Evolutionary conservation across 768 basidiomycete species (phyloP).

Genomic region (Suillus sp.): DNA sequence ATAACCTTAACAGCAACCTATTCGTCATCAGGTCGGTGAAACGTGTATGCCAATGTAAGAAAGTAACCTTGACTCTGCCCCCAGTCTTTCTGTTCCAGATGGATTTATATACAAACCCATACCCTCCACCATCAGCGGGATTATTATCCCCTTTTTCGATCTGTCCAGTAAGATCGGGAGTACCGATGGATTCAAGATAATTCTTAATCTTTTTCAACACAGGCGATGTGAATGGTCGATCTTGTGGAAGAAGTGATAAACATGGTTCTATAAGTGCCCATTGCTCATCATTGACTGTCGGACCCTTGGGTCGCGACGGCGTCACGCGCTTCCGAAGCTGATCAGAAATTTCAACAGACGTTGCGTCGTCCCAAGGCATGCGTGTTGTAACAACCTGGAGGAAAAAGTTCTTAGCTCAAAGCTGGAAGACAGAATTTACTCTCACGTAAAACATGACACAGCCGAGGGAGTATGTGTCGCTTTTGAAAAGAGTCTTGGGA

Average conservation of each 20-base stretch:
- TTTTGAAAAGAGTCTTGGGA: conserved; percentile 4
- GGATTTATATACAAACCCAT: background rate
- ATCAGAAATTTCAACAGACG: background rate
- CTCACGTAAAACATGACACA: background rate
- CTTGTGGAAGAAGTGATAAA: background rate
- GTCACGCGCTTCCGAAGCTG: background rate
- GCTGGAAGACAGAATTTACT: background rate
- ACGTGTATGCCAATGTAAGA: background rate
- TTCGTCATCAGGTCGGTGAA: background rate
- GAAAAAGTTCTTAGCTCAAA: background rate
- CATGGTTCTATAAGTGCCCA: conserved; percentile 1
- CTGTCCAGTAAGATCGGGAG: background rate
- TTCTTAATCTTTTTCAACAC: background rate
- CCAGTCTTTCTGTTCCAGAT: background rate
- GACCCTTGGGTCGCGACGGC: background rate
- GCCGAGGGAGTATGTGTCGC: background rate
- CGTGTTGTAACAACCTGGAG: background rate
- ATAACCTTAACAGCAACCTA: background rate
- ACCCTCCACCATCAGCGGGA: background rate
- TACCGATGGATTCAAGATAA: background rate
- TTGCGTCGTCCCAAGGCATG: background rate
- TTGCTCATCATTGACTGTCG: background rate
- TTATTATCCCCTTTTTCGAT: background rate
- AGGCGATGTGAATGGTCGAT: background rate
- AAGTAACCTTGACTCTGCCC: background rate